Percentiles rank a stretch among this genome's conserved stretches.
Conservation (phyloP, 108 stramenopile species). For the Cyclotella baltica region DNA sequence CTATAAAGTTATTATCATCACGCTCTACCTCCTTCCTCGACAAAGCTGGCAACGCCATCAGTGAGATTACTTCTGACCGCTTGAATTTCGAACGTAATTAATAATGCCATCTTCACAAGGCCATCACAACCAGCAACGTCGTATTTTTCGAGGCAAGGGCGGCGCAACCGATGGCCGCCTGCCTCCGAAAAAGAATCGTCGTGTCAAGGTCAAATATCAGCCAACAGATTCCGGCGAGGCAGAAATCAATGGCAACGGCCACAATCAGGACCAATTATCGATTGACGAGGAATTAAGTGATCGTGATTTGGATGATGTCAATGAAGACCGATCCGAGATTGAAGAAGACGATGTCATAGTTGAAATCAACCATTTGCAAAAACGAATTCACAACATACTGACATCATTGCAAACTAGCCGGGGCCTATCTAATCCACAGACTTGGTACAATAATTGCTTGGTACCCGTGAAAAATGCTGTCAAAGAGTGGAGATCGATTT, state of each 20-base stretch:
- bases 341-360: constrained; percentile 9
- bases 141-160: constrained; percentile 64
- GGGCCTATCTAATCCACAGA: constrained; percentile 52
- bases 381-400: constrained; percentile 57
- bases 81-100: too few relatives aligned
- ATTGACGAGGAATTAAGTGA: neutral
- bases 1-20: too few relatives aligned
- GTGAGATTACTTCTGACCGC: too few relatives aligned
- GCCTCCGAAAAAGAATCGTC: constrained; percentile 39
- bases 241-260: neutral
- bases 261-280: neutral
- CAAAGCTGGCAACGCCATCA: too few relatives aligned
- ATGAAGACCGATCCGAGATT: neutral
- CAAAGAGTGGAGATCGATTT: constrained; percentile 74
- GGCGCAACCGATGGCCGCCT: constrained; percentile 69
- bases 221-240: neutral
- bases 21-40: too few relatives aligned
- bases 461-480: constrained; percentile 68
- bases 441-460: constrained; percentile 71
- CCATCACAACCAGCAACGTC: constrained; percentile 41
- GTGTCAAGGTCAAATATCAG: constrained; percentile 34
- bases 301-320: neutral
- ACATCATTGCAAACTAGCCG: constrained; percentile 56
- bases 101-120: constrained; percentile 17
- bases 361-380: constrained; percentile 64